Evolutionary conservation across 2,329 filamentous ascomycete species (phyloP), one percentile per base, ranked within the genome.

Genomic region (Xylaria sp.): DNA sequence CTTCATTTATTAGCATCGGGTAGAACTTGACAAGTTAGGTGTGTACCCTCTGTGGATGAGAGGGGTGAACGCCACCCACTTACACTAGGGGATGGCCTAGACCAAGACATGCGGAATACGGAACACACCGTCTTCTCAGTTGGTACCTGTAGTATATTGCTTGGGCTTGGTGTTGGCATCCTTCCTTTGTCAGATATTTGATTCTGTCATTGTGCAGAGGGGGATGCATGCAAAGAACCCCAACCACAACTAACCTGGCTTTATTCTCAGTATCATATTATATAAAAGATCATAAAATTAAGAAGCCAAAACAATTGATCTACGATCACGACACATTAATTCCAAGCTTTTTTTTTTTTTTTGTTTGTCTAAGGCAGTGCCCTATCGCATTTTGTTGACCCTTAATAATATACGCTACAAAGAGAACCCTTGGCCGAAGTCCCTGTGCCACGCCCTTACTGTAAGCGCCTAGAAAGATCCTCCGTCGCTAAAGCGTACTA

Each of bases 121-220:
- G 54, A 59, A 66, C 23, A 62, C 62, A 48, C 66, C 66, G 51
- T 41, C 49, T 57, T 52, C 51, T 68, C 1, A 23, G 36, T 18
- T 8, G n/a, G 33, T 61, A 36, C 33, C 33, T 36, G 33, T 36
- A 36, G 33, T 36, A 36, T 36, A 36, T 36, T 36, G 33, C 33
- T 36, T 67, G 51, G 28, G 28, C 60, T 60, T 67, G 51, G 28
- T 61, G 25, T 49, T 33, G 15, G 55, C 25, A 64, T 69, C 62
- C 62, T 69, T 69, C 62, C 62, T 69, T 63, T 63, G 63, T 66
- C 59, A 60, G 63, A 69, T 62, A 63, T 25, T 58, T 57, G 18
- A 55, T 57, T 56, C 62, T 55, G 52, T 54, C 57, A 68, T 66
- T 41, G 28, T 54, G 62, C 61, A 58, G 49, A 46, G 43, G 55